Conservation (phyloP, 441 rosid species). For the Cnidoscolus chayamansa region DNA sequence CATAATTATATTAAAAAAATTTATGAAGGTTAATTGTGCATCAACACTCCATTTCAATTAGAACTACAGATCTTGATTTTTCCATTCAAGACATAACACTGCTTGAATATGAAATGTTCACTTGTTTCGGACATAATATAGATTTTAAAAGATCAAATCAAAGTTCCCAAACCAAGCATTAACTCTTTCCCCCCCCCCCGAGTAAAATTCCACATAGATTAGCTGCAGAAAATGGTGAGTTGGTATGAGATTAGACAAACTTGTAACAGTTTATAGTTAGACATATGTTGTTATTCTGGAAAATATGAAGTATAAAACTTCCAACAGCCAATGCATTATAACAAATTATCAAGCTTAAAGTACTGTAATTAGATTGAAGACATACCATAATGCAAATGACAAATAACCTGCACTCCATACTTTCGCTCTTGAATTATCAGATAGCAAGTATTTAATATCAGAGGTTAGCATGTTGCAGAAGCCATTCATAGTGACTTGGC, state of each 20-base stretch:
- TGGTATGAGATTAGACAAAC: neutral
- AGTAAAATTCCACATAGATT: neutral
- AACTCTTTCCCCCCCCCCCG: neutral
- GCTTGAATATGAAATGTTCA: neutral
- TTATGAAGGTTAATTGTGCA: too few relatives aligned
- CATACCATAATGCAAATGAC: slow-evolving; percentile 80
- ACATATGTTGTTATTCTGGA: neutral
- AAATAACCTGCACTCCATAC: slow-evolving; percentile 79
- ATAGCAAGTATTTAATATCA: slow-evolving; percentile 66
- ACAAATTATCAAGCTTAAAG: neutral
- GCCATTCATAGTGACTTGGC: slow-evolving; percentile 76
- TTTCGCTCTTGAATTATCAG: slow-evolving; percentile 70
- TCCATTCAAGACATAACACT: neutral
- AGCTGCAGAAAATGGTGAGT: neutral
- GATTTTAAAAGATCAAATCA: neutral
- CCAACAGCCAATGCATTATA: neutral
- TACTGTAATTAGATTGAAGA: slow-evolving; percentile 10
- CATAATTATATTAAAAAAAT: too few relatives aligned
- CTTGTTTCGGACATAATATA: neutral
- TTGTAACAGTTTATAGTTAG: neutral
- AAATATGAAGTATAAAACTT: neutral
- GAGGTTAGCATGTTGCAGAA: slow-evolving; percentile 56
- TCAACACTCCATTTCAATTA: too few relatives aligned
- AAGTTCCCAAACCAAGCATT: neutral
- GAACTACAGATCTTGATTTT: neutral